A percentile compares a stretch with the other conserved stretches of the same genome.
Evolutionary conservation across 805 yeast species (phyloP).

Genomic region (Wickerhamomyces mucosus): DNA sequence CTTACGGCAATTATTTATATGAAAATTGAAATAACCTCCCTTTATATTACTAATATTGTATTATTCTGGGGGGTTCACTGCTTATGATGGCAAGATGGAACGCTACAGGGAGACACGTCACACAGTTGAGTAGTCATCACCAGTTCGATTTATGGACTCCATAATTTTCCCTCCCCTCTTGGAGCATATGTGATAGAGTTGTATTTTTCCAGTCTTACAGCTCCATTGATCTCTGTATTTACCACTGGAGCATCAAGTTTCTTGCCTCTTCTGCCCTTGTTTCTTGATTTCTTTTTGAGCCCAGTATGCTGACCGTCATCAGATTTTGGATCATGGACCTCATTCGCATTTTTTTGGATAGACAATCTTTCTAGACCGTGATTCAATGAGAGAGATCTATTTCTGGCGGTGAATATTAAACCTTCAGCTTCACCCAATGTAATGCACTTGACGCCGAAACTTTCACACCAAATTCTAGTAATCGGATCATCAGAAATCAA

Average conservation of each 20-base stretch:
- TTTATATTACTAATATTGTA: too few species aligned
- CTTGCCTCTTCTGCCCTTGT: slow-evolving; percentile 1
- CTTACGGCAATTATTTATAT: too few species aligned
- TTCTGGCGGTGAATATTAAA: too few species aligned
- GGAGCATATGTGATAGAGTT: slow-evolving; percentile 46
- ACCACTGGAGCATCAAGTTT: background rate
- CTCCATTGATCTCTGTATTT: background rate
- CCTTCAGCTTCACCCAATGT: slow-evolving; percentile 46
- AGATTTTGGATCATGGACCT: slow-evolving; percentile 8
- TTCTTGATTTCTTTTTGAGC: slow-evolving; percentile 1
- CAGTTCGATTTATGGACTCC: slow-evolving; percentile 42
- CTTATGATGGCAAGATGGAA: too few species aligned
- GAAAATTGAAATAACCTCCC: too few species aligned
- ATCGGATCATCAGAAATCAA: slow-evolving; percentile 53
- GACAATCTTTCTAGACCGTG: too few species aligned
- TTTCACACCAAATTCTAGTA: slow-evolving; percentile 41
- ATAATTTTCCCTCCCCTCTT: slow-evolving; percentile 49
- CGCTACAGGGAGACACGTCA: too few species aligned
- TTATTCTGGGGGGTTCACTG: too few species aligned
- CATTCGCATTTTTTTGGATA: too few species aligned
- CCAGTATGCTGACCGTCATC: background rate
- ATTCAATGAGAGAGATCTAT: too few species aligned
- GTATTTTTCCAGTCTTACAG: slow-evolving; percentile 32
- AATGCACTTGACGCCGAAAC: slow-evolving; percentile 45
- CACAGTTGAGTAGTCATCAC: too few species aligned